phyloP scores from a whole-genome alignment of 1,284 basidiomycete genomes.

The Pseudozyma thailandica region DNA sequence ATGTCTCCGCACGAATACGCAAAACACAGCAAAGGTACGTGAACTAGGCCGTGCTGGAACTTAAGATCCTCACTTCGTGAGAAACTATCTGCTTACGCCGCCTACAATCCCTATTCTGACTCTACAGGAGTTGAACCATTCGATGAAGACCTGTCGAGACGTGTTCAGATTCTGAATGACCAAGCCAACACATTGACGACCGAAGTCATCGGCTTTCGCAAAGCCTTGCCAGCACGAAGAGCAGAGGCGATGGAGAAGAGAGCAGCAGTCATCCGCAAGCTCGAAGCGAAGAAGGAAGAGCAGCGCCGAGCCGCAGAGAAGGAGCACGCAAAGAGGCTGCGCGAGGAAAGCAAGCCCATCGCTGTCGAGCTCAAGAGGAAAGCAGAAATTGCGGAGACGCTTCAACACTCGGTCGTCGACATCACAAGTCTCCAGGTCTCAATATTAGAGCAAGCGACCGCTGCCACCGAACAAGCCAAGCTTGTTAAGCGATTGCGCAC shows the following conservation, averaged over 20 bases:
- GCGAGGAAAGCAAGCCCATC: constrained; percentile 25
- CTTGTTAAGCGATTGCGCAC: constrained; percentile 46
- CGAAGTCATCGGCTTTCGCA: constrained; percentile 42
- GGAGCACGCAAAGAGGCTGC: constrained; percentile 21
- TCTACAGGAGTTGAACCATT: constrained; percentile 38
- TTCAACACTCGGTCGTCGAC: constrained; percentile 39
- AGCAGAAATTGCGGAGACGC: constrained; percentile 39
- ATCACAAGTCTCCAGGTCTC: constrained; percentile 47
- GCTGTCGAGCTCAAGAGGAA: constrained; percentile 40
- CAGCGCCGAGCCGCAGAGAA: constrained; percentile 31
- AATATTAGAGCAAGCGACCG: constrained; percentile 47
- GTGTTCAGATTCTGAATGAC: constrained; percentile 34
- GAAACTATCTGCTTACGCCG: not conserved
- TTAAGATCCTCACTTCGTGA: too few relatives aligned
- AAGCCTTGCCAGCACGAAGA: constrained; percentile 33
- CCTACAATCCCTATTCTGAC: not conserved
- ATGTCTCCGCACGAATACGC: constrained; percentile 35
- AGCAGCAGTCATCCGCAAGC: constrained; percentile 31
- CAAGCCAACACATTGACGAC: constrained; percentile 42
- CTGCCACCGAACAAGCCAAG: constrained; percentile 41
- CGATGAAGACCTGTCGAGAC: constrained; percentile 42
- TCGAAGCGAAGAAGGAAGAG: constrained; percentile 45
- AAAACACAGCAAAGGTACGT: constrained; percentile 41
- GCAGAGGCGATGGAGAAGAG: constrained; percentile 43
- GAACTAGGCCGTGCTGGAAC: too few relatives aligned